Evolutionary conservation across 306 rosid species (phyloP).

Genomic region (Oemleria cerasiformis): DNA sequence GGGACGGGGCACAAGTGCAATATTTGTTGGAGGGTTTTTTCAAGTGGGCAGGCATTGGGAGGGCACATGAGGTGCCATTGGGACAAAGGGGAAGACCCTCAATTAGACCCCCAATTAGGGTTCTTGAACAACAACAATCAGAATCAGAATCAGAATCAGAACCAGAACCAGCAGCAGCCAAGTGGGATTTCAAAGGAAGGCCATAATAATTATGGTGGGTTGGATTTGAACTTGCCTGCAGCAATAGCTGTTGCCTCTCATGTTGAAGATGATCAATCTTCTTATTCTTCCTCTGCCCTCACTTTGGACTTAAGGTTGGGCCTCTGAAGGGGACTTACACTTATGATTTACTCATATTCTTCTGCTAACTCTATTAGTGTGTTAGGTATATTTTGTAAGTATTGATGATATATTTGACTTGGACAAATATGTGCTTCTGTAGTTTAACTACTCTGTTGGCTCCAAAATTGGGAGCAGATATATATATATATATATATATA

Average conservation of each 20-base stretch:
- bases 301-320: constrained; percentile 77
- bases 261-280: constrained; percentile 24
- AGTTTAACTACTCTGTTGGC: too few relatives aligned
- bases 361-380: neutral
- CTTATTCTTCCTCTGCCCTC: constrained; percentile 26
- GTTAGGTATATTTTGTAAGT: constrained; percentile 1
- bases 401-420: too few relatives aligned
- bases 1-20: constrained; percentile 46
- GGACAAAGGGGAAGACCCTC: constrained; percentile 44
- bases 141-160: neutral
- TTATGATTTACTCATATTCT: neutral
- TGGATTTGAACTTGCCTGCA: constrained; percentile 59
- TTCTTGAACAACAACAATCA: too few relatives aligned
- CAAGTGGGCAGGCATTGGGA: constrained; percentile 64
- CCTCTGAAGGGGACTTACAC: constrained; percentile 14
- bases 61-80: constrained; percentile 71
- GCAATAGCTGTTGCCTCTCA: constrained; percentile 27
- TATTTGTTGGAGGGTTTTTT: constrained; percentile 50
- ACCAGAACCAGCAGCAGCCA: neutral
- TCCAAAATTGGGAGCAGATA: too few relatives aligned
- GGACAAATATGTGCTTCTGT: too few relatives aligned
- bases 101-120: constrained; percentile 4
- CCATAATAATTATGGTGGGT: neutral
- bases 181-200: constrained; percentile 7
- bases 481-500: neutral